phyloP scores from a whole-genome alignment of 176 grass and related monocot species.

The Triticum urartu region DNA sequence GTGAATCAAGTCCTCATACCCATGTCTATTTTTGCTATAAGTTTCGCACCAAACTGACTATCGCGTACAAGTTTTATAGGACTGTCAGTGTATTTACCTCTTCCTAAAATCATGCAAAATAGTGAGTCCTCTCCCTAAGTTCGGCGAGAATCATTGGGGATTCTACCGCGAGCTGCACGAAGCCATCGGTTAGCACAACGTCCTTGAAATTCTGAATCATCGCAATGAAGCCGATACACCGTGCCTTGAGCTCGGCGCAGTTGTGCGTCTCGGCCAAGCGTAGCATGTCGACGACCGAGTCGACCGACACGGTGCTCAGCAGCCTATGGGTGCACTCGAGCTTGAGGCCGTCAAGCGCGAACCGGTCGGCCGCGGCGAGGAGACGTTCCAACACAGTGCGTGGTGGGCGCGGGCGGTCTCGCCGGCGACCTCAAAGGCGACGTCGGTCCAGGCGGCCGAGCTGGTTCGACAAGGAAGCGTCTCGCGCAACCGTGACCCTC shows the following conservation, averaged over 20 bases:
- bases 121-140: not conserved
- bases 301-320: not conserved
- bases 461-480: not conserved
- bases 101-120: too few species aligned
- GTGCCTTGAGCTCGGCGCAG: not conserved
- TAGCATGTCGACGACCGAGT: not conserved
- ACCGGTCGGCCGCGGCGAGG: not conserved
- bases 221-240: not conserved
- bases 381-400: not conserved
- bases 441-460: constrained; percentile 4
- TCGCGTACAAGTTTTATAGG: too few species aligned
- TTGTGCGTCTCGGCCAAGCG: not conserved
- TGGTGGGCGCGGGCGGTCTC: constrained; percentile 11
- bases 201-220: not conserved
- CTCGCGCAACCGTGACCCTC: too few species aligned
- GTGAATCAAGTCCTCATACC: too few species aligned
- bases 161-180: not conserved
- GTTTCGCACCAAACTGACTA: too few species aligned
- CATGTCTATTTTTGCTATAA: too few species aligned
- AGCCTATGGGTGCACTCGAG: not conserved
- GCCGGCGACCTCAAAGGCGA: constrained; percentile 15
- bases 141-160: not conserved
- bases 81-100: too few species aligned
- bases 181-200: not conserved
- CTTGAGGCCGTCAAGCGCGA: not conserved